A percentile compares a stretch with the other conserved stretches of the same genome.
These are phyloP conservation scores for Ophiostoma piceae DNA, from an alignment of 2,329 filamentous ascomycete genomes.

Conservation along the genomic window DNA sequence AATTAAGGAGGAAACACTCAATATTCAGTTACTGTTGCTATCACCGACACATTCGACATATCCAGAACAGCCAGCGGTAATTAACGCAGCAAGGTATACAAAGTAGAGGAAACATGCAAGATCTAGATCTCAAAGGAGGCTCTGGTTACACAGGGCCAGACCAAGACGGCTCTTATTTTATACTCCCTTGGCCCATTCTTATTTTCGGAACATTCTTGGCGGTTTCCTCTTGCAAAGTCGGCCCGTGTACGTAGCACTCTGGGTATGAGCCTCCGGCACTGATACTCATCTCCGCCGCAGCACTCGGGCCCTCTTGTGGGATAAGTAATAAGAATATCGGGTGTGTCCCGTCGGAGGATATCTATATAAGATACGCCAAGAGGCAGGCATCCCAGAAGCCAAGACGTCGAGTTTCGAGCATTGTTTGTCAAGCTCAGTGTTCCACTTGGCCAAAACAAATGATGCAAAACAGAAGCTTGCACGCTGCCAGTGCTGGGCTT, in stretches of 20 bases:
- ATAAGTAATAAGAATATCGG: neutral
- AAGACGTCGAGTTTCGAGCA: neutral
- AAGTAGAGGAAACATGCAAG: neutral
- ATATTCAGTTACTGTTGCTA: neutral
- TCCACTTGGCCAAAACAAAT: slow-evolving; percentile 23
- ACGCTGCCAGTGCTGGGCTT: slow-evolving; percentile 12
- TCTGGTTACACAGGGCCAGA: neutral
- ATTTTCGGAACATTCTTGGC: neutral
- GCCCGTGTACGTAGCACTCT: neutral
- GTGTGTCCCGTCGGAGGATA: neutral
- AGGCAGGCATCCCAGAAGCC: neutral
- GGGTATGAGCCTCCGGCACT: neutral
- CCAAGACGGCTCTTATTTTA: neutral
- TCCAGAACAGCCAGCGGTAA: neutral
- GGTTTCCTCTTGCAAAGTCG: neutral
- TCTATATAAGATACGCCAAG: neutral
- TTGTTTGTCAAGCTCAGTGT: slow-evolving; percentile 10
- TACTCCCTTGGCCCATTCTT: neutral
- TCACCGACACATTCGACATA: too few species aligned
- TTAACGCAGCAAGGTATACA: neutral
- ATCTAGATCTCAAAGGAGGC: neutral
- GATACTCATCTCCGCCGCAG: neutral
- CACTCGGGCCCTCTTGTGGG: neutral
- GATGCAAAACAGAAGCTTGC: slow-evolving; percentile 10
- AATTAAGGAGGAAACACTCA: neutral